phyloP scores from a whole-genome alignment of 1,284 basidiomycete species.

The Pseudozyma sp. region DNA sequence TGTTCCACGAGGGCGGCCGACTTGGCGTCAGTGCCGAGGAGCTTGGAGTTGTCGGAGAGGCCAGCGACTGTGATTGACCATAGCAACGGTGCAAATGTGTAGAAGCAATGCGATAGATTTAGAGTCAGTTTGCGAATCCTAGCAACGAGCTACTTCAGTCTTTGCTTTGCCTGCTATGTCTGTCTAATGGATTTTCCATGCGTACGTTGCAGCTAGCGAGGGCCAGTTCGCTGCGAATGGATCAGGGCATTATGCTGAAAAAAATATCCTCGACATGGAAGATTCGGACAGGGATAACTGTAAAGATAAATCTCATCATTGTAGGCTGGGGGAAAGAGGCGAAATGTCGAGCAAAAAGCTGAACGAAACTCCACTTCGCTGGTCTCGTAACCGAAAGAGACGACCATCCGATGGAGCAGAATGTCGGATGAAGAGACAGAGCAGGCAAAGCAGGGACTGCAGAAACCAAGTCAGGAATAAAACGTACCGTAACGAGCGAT shows the following conservation, averaged over 20 bases:
- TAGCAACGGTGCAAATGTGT: not conserved
- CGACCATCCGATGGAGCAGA: no score
- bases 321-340: not conserved
- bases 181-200: not conserved
- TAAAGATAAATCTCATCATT: slow-evolving; percentile 70
- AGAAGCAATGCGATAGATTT: not conserved
- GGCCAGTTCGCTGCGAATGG: not conserved
- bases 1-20: slow-evolving; percentile 76
- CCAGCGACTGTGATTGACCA: slow-evolving; percentile 74
- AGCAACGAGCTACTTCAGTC: not conserved
- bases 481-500: slow-evolving; percentile 90
- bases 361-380: not conserved
- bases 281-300: slow-evolving; percentile 69
- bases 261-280: slow-evolving; percentile 73
- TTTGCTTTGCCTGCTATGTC: slow-evolving; percentile 3
- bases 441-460: not conserved
- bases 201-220: not conserved
- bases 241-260: slow-evolving; percentile 59
- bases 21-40: slow-evolving; percentile 75
- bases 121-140: slow-evolving; percentile 13
- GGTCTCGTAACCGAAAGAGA: not conserved
- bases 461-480: no score
- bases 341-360: not conserved
- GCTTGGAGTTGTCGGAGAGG: slow-evolving; percentile 77
- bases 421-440: not conserved